These are phyloP conservation scores for Barnettozyma salicaria DNA, from an alignment of 805 yeast genomes.

Conservation along the genomic window DNA sequence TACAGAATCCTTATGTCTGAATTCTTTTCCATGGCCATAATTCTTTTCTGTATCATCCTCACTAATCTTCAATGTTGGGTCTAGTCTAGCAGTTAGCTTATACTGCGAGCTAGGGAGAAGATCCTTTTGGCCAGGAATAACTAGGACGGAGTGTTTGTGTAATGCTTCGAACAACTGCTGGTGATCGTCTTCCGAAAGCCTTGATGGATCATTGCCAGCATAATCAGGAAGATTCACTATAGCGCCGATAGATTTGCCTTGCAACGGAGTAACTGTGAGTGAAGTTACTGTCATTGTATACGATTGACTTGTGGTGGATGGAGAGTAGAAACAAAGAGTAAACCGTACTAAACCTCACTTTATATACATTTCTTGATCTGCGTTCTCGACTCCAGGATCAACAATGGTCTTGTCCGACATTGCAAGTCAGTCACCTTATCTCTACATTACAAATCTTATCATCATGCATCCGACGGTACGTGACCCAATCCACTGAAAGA, in stretches of 20 bases:
- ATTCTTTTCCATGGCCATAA: constrained; percentile 83
- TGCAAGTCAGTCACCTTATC: too few species aligned
- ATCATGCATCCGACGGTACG: too few species aligned
- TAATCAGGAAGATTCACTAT: constrained; percentile 50
- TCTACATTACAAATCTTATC: too few species aligned
- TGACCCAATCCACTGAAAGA: too few species aligned
- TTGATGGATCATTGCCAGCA: constrained; percentile 69
- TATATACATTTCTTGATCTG: too few species aligned
- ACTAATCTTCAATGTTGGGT: constrained; percentile 42
- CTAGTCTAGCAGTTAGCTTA: constrained; percentile 68
- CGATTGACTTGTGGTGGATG: not conserved
- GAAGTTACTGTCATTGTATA: constrained; percentile 5
- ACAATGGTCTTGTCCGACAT: not conserved
- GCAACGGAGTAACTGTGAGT: constrained; percentile 15
- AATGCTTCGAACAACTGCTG: constrained; percentile 55
- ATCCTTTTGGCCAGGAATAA: constrained; percentile 65
- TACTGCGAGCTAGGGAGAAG: constrained; percentile 73
- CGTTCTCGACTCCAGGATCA: not conserved
- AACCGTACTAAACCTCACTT: too few species aligned
- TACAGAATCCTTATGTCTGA: constrained; percentile 59
- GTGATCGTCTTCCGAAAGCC: constrained; percentile 62
- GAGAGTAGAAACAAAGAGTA: not conserved
- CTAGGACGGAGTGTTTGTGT: constrained; percentile 61
- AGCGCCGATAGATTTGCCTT: constrained; percentile 60
- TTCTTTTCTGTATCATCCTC: constrained; percentile 39